These are phyloP conservation scores for Vanilla planifolia DNA, from an alignment of 106 monocot genomes.

Conservation along the genomic window DNA sequence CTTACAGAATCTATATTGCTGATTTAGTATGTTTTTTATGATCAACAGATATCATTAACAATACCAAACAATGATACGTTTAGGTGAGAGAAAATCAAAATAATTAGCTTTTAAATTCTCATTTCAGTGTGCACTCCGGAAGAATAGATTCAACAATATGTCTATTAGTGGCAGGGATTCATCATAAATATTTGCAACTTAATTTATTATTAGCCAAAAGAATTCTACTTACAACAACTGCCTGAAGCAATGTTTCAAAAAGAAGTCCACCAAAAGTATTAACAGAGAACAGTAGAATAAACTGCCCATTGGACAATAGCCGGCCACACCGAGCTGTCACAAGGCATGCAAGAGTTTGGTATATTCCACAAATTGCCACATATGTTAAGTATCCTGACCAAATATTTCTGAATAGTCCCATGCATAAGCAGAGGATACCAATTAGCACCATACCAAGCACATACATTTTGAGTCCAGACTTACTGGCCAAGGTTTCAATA, in stretches of 20 bases:
- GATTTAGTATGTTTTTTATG: no score
- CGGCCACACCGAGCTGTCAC: conserved; percentile 32
- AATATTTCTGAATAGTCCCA: conserved; percentile 27
- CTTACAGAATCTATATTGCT: no score
- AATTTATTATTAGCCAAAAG: no score
- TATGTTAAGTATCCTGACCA: conserved; percentile 29
- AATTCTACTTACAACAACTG: conserved; percentile 42
- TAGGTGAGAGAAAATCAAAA: no score
- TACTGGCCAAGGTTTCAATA: conserved; percentile 20
- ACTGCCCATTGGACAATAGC: conserved; percentile 37
- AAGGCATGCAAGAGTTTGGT: conserved; percentile 40
- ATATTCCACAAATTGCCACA: conserved; percentile 31
- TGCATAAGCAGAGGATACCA: conserved; percentile 28
- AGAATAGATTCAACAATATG: no score
- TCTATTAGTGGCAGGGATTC: no score
- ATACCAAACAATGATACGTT: no score
- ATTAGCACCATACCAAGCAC: conserved; percentile 30
- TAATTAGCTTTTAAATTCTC: no score
- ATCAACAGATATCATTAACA: no score
- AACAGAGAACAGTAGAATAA: conserved; percentile 38
- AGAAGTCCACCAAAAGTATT: conserved; percentile 36
- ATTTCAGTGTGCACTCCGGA: no score
- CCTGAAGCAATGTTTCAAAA: conserved; percentile 42
- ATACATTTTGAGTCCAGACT: conserved; percentile 22
- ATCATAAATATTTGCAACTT: no score